Percentiles rank a stretch among this genome's conserved stretches.
Conservation (phyloP, 495 filamentous ascomycete species). For the Tuber magnatum region DNA sequence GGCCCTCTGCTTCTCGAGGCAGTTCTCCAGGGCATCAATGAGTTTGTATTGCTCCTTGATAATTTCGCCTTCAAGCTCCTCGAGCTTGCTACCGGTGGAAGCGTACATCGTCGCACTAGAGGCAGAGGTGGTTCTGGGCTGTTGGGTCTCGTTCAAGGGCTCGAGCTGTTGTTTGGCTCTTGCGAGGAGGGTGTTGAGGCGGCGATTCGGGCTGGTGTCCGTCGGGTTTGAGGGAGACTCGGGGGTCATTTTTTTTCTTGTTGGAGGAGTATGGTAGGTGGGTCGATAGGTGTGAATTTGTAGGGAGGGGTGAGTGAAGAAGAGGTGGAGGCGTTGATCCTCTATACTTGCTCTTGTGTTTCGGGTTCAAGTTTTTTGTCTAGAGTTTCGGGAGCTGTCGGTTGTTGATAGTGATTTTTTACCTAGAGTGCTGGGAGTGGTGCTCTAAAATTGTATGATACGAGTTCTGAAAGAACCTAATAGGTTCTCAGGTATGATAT, state of each 20-base stretch:
- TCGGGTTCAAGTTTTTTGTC: neutral
- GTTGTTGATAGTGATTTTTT: neutral
- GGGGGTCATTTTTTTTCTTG: neutral
- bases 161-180: neutral
- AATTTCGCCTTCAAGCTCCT: neutral
- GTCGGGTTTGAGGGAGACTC: neutral
- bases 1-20: neutral
- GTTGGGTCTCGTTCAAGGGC: neutral
- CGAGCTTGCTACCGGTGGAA: neutral
- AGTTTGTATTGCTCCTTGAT: neutral
- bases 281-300: neutral
- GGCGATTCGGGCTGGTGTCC: neutral
- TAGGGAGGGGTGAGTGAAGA: neutral
- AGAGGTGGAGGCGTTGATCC: neutral
- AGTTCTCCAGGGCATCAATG: neutral
- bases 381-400: neutral
- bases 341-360: neutral
- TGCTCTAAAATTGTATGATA: neutral
- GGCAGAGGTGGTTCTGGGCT: neutral
- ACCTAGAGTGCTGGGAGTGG: neutral
- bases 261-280: neutral
- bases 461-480: neutral
- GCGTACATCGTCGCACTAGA: neutral
- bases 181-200: neutral
- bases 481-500: neutral